A percentile compares a stretch with the other conserved stretches of the same genome.
Evolutionary conservation across 2,329 filamentous ascomycete genomes (phyloP).

Genomic region (Lecanosticta acicola): DNA sequence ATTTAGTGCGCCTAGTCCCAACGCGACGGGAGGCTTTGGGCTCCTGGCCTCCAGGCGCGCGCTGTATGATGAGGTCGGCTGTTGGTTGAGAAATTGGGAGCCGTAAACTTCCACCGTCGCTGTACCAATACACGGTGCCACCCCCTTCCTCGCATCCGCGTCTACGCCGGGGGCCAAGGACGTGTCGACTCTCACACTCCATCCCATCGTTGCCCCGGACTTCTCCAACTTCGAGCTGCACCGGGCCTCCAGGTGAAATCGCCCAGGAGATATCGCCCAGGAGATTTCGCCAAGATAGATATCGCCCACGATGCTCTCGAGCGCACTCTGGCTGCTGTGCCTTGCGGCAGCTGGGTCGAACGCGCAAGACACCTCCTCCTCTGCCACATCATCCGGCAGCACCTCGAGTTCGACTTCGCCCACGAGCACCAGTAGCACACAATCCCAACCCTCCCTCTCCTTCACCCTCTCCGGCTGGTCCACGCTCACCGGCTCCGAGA

Average conservation of each 20-base stretch:
- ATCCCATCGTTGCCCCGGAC: too few species aligned
- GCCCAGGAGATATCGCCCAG: too few species aligned
- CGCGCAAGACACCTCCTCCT: slow-evolving; percentile 23
- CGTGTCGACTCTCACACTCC: too few species aligned
- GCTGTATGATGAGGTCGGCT: background rate
- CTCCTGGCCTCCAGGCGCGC: too few species aligned
- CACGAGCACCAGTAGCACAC: slow-evolving; percentile 4
- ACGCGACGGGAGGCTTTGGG: too few species aligned
- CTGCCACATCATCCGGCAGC: slow-evolving; percentile 26
- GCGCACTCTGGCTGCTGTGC: slow-evolving; percentile 29
- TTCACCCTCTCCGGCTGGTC: slow-evolving; percentile 23
- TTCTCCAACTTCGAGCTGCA: too few species aligned
- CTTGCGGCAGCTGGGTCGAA: slow-evolving; percentile 32
- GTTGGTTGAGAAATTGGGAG: background rate
- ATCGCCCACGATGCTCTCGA: slow-evolving; percentile 25
- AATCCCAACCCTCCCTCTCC: slow-evolving; percentile 9
- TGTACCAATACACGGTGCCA: too few species aligned
- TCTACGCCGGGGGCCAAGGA: too few species aligned
- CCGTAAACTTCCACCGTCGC: too few species aligned
- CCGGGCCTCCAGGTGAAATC: too few species aligned
- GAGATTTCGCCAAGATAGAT: too few species aligned
- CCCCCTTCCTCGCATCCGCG: too few species aligned
- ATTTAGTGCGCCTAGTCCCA: background rate
- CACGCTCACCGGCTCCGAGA: slow-evolving; percentile 18
- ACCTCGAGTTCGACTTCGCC: slow-evolving; percentile 12